Evolutionary conservation across 208 protist genomes (phyloP).

Genomic region (Leishmania arabica): DNA sequence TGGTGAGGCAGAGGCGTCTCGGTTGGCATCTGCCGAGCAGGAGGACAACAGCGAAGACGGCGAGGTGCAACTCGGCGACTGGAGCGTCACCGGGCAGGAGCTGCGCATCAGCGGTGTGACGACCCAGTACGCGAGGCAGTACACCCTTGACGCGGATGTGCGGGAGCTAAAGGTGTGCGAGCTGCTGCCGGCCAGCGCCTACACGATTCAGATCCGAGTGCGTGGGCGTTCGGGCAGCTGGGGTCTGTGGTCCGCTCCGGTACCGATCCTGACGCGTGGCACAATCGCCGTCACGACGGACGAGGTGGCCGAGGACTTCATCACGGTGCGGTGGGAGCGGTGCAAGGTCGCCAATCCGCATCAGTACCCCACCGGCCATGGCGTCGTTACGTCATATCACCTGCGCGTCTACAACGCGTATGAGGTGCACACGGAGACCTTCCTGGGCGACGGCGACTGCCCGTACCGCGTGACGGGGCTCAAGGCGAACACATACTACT

Average conservation of each 20-base stretch:
- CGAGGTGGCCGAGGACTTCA: slow-evolving; percentile 92
- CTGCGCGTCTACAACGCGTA: slow-evolving; percentile 86
- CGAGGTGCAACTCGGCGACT: slow-evolving; percentile 76
- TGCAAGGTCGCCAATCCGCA: slow-evolving; percentile 76
- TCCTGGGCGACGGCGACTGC: slow-evolving; percentile 88
- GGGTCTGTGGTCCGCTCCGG: slow-evolving; percentile 84
- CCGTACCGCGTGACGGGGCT: slow-evolving; percentile 86
- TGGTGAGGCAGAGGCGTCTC: slow-evolving; percentile 33
- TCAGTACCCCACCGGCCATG: slow-evolving; percentile 82
- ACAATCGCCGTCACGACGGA: slow-evolving; percentile 82
- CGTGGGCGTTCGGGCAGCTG: slow-evolving; percentile 84
- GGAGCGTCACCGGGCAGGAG: slow-evolving; percentile 88
- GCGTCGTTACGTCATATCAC: slow-evolving; percentile 89
- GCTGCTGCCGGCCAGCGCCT: slow-evolving; percentile 82
- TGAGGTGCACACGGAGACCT: slow-evolving; percentile 78
- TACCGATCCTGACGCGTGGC: slow-evolving; percentile 87
- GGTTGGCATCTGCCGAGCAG: not conserved
- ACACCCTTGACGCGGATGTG: slow-evolving; percentile 75
- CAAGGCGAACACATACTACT: slow-evolving; percentile 91
- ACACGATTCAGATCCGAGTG: slow-evolving; percentile 88
- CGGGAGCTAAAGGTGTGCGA: slow-evolving; percentile 89
- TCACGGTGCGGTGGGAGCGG: slow-evolving; percentile 86
- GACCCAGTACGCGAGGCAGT: slow-evolving; percentile 79
- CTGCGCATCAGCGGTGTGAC: slow-evolving; percentile 87
- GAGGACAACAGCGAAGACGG: slow-evolving; percentile 1